Evolutionary conservation across 2,329 filamentous ascomycete genomes (phyloP).

Genomic region (Ceratocystis diversiconidia): DNA sequence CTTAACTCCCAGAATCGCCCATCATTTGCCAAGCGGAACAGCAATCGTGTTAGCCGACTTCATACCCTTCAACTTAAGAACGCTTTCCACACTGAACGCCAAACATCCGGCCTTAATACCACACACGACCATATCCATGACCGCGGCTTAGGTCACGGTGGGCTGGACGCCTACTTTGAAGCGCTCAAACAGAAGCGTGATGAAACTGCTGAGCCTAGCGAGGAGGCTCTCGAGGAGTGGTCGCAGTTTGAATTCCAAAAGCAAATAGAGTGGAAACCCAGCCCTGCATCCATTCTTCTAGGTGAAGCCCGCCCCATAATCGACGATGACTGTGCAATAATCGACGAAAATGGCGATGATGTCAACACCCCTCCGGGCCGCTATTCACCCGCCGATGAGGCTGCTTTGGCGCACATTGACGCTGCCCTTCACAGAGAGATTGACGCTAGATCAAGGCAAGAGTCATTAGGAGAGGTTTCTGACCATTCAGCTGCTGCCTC

Average conservation of each 20-base stretch:
- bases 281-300: conserved; percentile 40
- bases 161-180: conserved; percentile 81
- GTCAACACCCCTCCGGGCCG: conserved; percentile 20
- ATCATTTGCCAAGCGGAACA: conserved; percentile 45
- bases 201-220: conserved; percentile 30
- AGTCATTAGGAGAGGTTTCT: conserved; percentile 30
- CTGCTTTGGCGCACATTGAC: conserved; percentile 66
- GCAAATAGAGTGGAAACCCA: conserved; percentile 75
- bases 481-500: conserved; percentile 29
- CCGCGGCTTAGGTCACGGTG: conserved; percentile 35
- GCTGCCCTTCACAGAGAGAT: conserved; percentile 72
- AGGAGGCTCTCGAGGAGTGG: conserved; percentile 65
- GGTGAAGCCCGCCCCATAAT: conserved; percentile 26
- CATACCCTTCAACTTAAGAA: conserved; percentile 51
- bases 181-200: conserved; percentile 71
- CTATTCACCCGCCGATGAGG: conserved; percentile 32
- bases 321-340: conserved; percentile 15
- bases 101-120: conserved; percentile 35
- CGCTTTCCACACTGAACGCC: conserved; percentile 53
- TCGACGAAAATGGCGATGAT: conserved; percentile 22
- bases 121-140: conserved; percentile 41
- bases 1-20: conserved; percentile 58
- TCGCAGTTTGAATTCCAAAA: conserved; percentile 81
- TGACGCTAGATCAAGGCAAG: conserved; percentile 34
- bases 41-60: conserved; percentile 40